Base-by-base conservation (phyloP, 768 basidiomycete genomes). In the Lyophyllum atratum region DNA sequence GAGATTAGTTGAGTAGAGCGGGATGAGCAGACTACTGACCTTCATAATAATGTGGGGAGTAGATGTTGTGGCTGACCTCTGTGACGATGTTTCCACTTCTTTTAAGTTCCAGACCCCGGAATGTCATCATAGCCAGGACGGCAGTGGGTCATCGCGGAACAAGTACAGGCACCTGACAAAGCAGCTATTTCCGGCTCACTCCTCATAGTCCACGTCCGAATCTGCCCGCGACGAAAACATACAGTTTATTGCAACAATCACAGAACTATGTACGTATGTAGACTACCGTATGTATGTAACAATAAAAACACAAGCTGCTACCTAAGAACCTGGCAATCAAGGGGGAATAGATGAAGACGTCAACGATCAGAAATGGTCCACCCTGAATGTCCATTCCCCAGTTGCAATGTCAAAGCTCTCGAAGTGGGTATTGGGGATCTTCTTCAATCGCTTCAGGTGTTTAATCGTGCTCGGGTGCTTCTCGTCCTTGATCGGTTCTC, bases 321-420 rank as follows among this genome's bases (percentile, higher is more conserved):
- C 46, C 42, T 47, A 24, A 31, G 54, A 29, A 54, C 49, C 39
- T 9, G 17, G n/a, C 11, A 29, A 49, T 21, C 33, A 57, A 49
- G 54, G 45, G 43, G 45, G 43, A 40, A 44, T 12, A 28, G 31
- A 49, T 40, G n/a, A 40, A 4, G n/a, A 7, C 25, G 25, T 39
- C 56, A n/a, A n/a, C n/a, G n/a, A 42, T 81, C 73, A 93, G 78
- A 98, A 99, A 76, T 96, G 93, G 68, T 94, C 87, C 59, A 98
- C 97, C 28, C 80, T 85, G 75, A 99, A 98, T 49, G 86, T 89
- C 96, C 96, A 98, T 72, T 83, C 87, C 50, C 97, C 97, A 64
- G 86, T 85, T 64, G 78, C 78, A 52, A 85, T 80, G 56, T 94
- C 89, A 70, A 91, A 98, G 66, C 74, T 75, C 68, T 91, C 86